These are phyloP conservation scores for Sechiopsis laciniata DNA, from an alignment of 306 rosid species.

Conservation along the genomic window DNA sequence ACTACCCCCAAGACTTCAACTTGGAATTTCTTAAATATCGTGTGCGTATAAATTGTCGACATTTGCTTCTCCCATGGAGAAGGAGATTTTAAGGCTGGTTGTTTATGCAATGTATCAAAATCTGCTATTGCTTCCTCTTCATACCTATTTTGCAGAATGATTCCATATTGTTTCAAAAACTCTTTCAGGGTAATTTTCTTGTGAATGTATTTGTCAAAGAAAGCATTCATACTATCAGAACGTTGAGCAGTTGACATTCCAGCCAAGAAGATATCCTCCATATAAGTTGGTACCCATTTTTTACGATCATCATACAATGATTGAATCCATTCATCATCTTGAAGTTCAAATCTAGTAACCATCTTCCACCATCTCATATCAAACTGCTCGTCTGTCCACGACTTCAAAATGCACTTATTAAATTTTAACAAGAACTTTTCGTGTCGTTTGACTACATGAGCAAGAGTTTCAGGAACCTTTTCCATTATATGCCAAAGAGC, in stretches of 20 bases:
- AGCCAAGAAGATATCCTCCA: conserved; percentile 72
- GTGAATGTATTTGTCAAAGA: conserved; percentile 86
- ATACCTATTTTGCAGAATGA: conserved; percentile 71
- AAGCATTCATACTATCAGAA: conserved; percentile 76
- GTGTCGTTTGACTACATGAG: conserved; percentile 56
- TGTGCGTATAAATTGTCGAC: conserved; percentile 81
- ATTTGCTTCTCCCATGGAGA: conserved; percentile 96
- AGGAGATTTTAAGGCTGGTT: conserved; percentile 89
- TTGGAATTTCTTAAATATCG: conserved; percentile 85
- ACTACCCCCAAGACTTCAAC: conserved; percentile 85
- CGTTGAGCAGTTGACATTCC: conserved; percentile 77
- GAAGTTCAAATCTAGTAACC: conserved; percentile 75
- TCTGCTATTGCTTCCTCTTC: conserved; percentile 89
- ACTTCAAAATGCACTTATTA: conserved; percentile 68
- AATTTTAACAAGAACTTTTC: conserved; percentile 61
- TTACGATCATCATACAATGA: conserved; percentile 69
- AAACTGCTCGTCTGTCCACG: conserved; percentile 80
- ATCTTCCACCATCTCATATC: conserved; percentile 91
- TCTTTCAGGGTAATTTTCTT: conserved; percentile 80
- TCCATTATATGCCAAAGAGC: conserved; percentile 71
- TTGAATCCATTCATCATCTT: conserved; percentile 59
- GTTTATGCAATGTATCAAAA: conserved; percentile 89
- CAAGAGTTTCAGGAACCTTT: conserved; percentile 69
- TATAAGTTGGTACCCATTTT: conserved; percentile 73
- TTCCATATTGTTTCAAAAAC: conserved; percentile 74